A percentile compares a stretch with the other conserved stretches of the same genome.
phyloP scores from a whole-genome alignment of 192 early-diverging fungal species.

The Spizellomyces sp. region DNA sequence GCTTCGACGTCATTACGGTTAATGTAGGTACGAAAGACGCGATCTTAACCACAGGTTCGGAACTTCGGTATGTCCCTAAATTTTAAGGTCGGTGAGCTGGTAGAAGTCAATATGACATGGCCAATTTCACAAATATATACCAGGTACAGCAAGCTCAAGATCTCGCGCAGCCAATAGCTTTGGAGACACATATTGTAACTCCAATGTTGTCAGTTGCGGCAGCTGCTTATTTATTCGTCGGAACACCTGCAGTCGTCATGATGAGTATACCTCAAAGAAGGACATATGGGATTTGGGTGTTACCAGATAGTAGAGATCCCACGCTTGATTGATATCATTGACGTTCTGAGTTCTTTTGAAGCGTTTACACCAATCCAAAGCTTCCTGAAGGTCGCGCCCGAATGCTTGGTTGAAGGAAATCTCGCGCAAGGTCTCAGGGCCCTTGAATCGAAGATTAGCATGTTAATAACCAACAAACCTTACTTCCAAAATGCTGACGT shows the following conservation, averaged over 20 bases:
- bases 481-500: constrained; percentile 10
- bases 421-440: constrained; percentile 88
- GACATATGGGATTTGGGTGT: constrained; percentile 1
- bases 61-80: constrained; percentile 78
- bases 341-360: constrained; percentile 75
- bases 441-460: constrained; percentile 38
- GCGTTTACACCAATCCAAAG: constrained; percentile 80
- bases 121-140: constrained; percentile 29
- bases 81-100: background rate
- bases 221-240: constrained; percentile 79
- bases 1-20: constrained; percentile 89
- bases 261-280: too few relatives aligned
- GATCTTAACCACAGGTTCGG: constrained; percentile 84
- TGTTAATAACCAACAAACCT: constrained; percentile 21
- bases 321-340: constrained; percentile 87
- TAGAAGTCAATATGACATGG: background rate
- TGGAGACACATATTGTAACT: constrained; percentile 89
- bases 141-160: constrained; percentile 89
- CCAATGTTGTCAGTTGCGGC: constrained; percentile 76
- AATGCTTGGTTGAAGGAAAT: constrained; percentile 89
- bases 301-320: constrained; percentile 89
- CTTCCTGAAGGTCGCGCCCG: constrained; percentile 82
- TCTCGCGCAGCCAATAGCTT: constrained; percentile 78
- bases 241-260: constrained; percentile 50
- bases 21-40: constrained; percentile 80